phyloP scores from a whole-genome alignment of 352 stramenopile species.

The Globisporangium carolinianum region DNA sequence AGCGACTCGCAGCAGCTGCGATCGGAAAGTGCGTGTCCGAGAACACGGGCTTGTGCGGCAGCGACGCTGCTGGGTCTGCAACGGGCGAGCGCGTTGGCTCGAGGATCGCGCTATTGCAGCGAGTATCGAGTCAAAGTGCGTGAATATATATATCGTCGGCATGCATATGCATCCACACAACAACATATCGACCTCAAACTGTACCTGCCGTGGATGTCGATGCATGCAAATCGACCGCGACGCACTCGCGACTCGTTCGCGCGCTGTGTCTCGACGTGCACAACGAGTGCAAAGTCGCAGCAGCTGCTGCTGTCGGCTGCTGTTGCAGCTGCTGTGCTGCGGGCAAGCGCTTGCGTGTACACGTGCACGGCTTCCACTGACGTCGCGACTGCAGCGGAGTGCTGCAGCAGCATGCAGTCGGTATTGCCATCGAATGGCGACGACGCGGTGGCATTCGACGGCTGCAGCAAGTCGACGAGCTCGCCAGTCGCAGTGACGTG shows the following conservation, averaged over 20 bases:
- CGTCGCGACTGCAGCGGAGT: constrained; percentile 20
- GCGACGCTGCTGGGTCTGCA: neutral
- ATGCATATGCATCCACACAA: no score
- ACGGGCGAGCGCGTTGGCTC: constrained; percentile 19
- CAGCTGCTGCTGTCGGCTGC: neutral
- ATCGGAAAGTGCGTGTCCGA: constrained; percentile 56
- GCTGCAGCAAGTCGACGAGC: constrained; percentile 7
- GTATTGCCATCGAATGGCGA: neutral
- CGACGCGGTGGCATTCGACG: neutral
- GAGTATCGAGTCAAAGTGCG: no score
- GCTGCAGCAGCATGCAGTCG: constrained; percentile 18
- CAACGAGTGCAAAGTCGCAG: constrained; percentile 31
- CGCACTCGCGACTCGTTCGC: constrained; percentile 14
- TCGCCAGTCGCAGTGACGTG: neutral
- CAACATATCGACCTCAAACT: no score
- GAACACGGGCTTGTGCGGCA: constrained; percentile 19
- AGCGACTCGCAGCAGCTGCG: constrained; percentile 27
- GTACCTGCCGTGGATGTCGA: constrained; percentile 39
- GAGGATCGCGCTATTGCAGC: constrained; percentile 17
- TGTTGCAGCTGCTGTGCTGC: neutral
- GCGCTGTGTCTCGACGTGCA: constrained; percentile 36
- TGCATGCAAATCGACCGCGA: constrained; percentile 30
- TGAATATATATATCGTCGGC: no score
- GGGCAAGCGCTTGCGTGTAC: constrained; percentile 22
- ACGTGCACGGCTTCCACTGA: constrained; percentile 23